Percentiles rank a stretch among this genome's conserved stretches.
phyloP scores from a whole-genome alignment of 805 yeast species.

The Henningerozyma blattae region DNA sequence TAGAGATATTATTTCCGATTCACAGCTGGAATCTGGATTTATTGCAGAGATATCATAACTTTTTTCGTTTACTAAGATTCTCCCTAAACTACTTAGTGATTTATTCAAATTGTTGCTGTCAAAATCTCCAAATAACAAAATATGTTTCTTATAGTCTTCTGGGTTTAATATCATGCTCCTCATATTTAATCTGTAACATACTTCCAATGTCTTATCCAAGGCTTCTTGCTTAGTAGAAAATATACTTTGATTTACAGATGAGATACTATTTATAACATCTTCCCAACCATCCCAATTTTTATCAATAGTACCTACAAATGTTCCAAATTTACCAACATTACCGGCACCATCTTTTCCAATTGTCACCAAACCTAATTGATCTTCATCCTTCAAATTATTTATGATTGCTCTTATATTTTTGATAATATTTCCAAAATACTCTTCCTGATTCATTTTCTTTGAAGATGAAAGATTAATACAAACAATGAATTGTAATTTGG shows the following conservation, averaged over 20 bases:
- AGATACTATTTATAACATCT: conserved; percentile 28
- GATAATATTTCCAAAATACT: conserved; percentile 20
- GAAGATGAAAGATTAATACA: conserved; percentile 26
- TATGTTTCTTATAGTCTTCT: background rate
- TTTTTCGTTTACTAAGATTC: background rate
- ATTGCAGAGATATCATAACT: background rate
- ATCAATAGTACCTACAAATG: conserved; percentile 36
- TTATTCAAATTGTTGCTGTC: background rate
- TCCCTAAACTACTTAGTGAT: background rate
- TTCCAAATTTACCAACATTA: conserved; percentile 23
- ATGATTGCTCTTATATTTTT: conserved; percentile 19
- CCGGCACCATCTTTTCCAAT: conserved; percentile 36
- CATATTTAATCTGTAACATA: conserved; percentile 12
- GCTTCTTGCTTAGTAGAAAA: conserved; percentile 11
- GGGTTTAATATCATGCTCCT: background rate
- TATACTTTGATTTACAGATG: conserved; percentile 12
- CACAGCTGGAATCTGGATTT: background rate
- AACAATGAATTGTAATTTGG: conserved; percentile 31
- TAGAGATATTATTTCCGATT: background rate
- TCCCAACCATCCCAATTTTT: conserved; percentile 40
- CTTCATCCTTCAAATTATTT: conserved; percentile 24
- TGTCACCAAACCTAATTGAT: conserved; percentile 36
- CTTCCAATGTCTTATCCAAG: conserved; percentile 10
- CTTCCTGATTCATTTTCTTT: conserved; percentile 10
- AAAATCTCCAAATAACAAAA: background rate